Conservation (phyloP, 2,329 filamentous ascomycete species). For the Cryphonectria nitschkei region DNA sequence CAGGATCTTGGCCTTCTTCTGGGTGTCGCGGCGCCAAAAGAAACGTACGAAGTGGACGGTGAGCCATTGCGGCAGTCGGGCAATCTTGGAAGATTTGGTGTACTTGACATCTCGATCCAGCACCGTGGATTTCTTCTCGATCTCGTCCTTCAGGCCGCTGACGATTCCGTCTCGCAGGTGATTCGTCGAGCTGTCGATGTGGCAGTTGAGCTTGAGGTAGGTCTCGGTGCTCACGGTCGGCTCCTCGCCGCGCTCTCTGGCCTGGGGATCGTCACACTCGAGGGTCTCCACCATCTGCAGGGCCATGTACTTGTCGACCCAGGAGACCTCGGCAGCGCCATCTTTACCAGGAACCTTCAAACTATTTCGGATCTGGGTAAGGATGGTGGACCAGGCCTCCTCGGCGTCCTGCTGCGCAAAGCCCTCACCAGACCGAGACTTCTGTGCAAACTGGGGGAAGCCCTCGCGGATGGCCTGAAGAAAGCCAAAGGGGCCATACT, state of each 20-base stretch:
- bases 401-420: conserved; percentile 99
- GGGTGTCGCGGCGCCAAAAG: conserved; percentile 93
- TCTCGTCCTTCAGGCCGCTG: conserved; percentile 80
- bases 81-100: conserved; percentile 89
- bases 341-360: conserved; percentile 65
- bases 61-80: conserved; percentile 89
- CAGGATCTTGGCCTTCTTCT: conserved; percentile 99
- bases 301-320: conserved; percentile 88
- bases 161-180: conserved; percentile 88
- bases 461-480: conserved; percentile 75
- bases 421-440: conserved; percentile 76
- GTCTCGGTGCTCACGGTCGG: conserved; percentile 68
- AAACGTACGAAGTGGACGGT: conserved; percentile 98
- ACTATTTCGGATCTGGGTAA: conserved; percentile 80
- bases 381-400: conserved; percentile 96
- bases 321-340: conserved; percentile 62
- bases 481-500: conserved; percentile 83
- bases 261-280: conserved; percentile 81
- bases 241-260: conserved; percentile 74
- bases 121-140: conserved; percentile 84
- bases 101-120: conserved; percentile 81
- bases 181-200: conserved; percentile 86
- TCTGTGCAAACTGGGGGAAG: conserved; percentile 93
- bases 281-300: conserved; percentile 79
- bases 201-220: conserved; percentile 94